Percentiles rank a stretch among this genome's conserved stretches.
Conservation (phyloP, 78 protist species). For the Bodo saltans region DNA sequence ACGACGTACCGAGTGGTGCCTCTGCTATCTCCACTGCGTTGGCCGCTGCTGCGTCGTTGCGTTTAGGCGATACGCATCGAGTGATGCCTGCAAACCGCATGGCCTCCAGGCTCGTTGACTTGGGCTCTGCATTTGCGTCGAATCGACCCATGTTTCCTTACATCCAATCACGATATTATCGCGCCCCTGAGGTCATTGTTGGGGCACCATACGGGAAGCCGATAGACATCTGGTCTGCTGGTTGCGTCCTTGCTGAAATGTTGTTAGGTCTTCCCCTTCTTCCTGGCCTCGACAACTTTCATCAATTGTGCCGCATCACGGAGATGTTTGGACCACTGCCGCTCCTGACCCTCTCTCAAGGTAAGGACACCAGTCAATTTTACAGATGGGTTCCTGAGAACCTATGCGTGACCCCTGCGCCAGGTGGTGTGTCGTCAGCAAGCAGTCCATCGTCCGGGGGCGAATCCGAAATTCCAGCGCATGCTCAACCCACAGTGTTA, state of each 20-base stretch:
- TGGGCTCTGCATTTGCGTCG: conserved; percentile 79
- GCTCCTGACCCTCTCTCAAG: too few species aligned
- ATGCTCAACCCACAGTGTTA: too few species aligned
- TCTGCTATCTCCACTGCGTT: too few species aligned
- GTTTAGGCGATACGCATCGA: too few species aligned
- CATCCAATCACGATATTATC: conserved; percentile 86
- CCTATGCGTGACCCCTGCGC: too few species aligned
- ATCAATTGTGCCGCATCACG: conserved; percentile 63
- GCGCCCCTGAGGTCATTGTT: conserved; percentile 91
- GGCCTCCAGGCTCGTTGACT: conserved; percentile 64
- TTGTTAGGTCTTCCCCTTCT: conserved; percentile 76
- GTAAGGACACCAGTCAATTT: too few species aligned
- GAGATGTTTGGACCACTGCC: conserved; percentile 69
- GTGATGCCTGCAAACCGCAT: background rate
- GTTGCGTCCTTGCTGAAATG: background rate
- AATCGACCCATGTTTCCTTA: conserved; percentile 69
- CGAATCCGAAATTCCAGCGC: too few species aligned
- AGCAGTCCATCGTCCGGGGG: too few species aligned
- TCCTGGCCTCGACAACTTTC: conserved; percentile 81
- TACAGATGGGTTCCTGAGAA: too few species aligned
- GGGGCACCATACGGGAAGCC: conserved; percentile 55
- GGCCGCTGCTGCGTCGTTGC: background rate
- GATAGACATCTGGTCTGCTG: conserved; percentile 84
- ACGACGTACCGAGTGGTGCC: too few species aligned
- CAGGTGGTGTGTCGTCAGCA: too few species aligned